Conservation (phyloP, 345 rosid species). For the Citrus glauca region DNA sequence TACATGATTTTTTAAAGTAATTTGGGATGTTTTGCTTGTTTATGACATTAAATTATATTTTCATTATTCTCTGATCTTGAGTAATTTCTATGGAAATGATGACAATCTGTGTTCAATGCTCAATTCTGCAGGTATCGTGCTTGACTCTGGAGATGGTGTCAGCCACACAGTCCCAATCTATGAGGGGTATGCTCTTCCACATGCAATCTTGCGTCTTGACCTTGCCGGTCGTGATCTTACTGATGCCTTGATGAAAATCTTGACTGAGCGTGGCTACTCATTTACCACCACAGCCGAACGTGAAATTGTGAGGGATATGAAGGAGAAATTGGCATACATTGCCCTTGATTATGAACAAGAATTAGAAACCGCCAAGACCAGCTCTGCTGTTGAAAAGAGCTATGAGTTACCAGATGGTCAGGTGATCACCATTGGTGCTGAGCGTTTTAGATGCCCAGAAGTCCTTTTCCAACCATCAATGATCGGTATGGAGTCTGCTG, state of each 20-base stretch:
- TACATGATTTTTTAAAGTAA: background rate
- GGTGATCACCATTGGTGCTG: constrained; percentile 67
- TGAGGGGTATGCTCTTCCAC: constrained; percentile 69
- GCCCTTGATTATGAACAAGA: constrained; percentile 69
- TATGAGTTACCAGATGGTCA: constrained; percentile 70
- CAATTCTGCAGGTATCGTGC: constrained; percentile 35
- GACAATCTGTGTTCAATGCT: background rate
- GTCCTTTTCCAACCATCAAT: constrained; percentile 64
- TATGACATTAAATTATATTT: background rate
- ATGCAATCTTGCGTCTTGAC: constrained; percentile 68
- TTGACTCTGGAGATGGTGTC: constrained; percentile 77
- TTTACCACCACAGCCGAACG: constrained; percentile 76
- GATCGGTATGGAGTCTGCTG: constrained; percentile 71
- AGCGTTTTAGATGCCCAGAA: constrained; percentile 66
- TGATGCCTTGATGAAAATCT: constrained; percentile 62
- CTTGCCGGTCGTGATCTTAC: constrained; percentile 74
- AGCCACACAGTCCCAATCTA: constrained; percentile 74
- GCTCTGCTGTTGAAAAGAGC: constrained; percentile 65
- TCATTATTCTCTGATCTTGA: background rate
- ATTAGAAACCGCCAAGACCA: constrained; percentile 53
- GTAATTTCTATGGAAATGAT: background rate
- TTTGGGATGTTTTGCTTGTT: background rate
- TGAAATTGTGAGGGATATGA: constrained; percentile 71
- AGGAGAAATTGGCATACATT: constrained; percentile 62
- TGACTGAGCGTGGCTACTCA: constrained; percentile 75